phyloP scores from a whole-genome alignment of 202 grass and related monocot species.

The Bolboschoenoplectus hybrid region DNA sequence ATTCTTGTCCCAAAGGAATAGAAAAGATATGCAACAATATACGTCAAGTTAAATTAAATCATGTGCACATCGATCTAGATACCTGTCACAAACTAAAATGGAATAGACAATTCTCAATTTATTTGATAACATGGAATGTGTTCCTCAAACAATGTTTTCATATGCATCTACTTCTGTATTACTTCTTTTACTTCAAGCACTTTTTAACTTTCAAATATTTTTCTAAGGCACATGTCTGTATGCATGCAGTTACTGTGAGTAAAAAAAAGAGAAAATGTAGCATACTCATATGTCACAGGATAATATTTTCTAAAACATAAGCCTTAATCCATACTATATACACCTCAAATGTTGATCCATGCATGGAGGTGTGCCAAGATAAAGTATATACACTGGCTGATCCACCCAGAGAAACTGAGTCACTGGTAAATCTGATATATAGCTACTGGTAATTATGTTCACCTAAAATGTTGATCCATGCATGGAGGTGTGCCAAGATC shows the following conservation, averaged over 20 bases:
- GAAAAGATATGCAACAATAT: constrained; percentile 8
- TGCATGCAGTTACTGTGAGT: neutral
- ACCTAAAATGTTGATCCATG: neutral
- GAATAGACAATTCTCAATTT: constrained; percentile 22
- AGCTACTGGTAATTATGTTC: constrained; percentile 25
- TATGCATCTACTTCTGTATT: neutral
- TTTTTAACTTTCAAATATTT: neutral
- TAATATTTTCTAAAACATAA: neutral
- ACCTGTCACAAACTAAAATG: neutral
- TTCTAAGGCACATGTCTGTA: neutral
- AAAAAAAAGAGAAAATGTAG: neutral
- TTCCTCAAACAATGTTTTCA: constrained; percentile 8
- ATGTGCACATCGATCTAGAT: neutral
- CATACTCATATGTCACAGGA: neutral
- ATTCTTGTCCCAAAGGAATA: neutral
- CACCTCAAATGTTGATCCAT: neutral
- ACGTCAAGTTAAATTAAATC: neutral
- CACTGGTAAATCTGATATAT: constrained; percentile 36
- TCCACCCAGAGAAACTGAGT: neutral
- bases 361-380: neutral
- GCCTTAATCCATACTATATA: neutral
- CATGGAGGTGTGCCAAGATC: neutral
- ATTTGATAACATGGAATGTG: neutral
- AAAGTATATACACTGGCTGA: too few relatives aligned
- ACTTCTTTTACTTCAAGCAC: constrained; percentile 3